Conservation (phyloP, 257 asterid species). For the Capsicum baccatum region DNA sequence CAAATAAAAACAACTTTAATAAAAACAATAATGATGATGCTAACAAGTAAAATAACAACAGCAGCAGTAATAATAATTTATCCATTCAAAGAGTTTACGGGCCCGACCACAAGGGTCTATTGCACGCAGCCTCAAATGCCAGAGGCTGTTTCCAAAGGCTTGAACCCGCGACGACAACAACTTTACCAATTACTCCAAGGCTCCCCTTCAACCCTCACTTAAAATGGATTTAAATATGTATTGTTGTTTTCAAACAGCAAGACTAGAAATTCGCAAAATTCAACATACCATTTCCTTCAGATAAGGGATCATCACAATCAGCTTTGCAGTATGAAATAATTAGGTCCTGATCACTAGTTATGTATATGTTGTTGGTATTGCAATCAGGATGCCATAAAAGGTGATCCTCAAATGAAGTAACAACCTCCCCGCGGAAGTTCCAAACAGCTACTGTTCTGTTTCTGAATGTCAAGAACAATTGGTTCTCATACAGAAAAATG, state of each 20-base stretch:
- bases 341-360: constrained; percentile 97
- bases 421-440: constrained; percentile 99
- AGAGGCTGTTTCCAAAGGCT: too few species aligned
- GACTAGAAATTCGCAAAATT: neutral
- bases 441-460: constrained; percentile 96
- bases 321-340: constrained; percentile 98
- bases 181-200: too few species aligned
- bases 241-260: constrained; percentile 3
- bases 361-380: constrained; percentile 96
- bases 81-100: neutral
- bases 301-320: constrained; percentile 74
- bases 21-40: neutral
- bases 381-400: constrained; percentile 99
- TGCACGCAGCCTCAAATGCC: too few species aligned
- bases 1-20: neutral
- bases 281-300: constrained; percentile 87
- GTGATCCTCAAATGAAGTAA: constrained; percentile 96
- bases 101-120: too few species aligned
- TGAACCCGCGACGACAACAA: too few species aligned
- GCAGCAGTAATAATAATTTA: neutral
- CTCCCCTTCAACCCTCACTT: neutral
- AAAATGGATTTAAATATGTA: constrained; percentile 2
- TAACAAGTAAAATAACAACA: neutral
- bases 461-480: constrained; percentile 91
- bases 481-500: constrained; percentile 95